Conservation (phyloP, 164 flowering plant genomes). For the Chimonanthus salicifolius region DNA sequence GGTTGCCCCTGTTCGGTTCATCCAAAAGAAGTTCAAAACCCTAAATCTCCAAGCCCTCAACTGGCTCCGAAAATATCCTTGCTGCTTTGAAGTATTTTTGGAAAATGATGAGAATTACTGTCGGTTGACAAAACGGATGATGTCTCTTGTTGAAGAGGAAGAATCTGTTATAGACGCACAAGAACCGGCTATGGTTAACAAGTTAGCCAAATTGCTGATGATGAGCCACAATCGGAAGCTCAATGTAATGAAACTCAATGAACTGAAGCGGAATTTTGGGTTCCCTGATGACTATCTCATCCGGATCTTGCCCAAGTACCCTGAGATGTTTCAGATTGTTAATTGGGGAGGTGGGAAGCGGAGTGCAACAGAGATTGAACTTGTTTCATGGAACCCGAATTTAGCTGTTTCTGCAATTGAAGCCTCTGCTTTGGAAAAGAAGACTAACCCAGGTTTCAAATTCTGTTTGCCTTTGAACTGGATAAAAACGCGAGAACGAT, state of each 20-base stretch:
- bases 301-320: conserved; percentile 65
- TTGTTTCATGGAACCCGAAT: conserved; percentile 55
- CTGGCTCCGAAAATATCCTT: conserved; percentile 85
- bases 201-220: conserved; percentile 69
- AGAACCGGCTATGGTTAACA: conserved; percentile 51
- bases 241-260: conserved; percentile 69
- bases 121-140: conserved; percentile 72
- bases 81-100: conserved; percentile 68
- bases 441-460: conserved; percentile 47
- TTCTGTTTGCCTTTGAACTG: conserved; percentile 73
- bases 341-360: conserved; percentile 52
- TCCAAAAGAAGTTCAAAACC: conserved; percentile 84
- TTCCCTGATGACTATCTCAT: conserved; percentile 86
- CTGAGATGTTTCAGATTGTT: conserved; percentile 62
- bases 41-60: conserved; percentile 93
- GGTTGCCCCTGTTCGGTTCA: conserved; percentile 37
- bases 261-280: conserved; percentile 69
- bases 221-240: conserved; percentile 59
- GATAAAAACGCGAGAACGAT: conserved; percentile 72
- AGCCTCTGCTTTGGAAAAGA: conserved; percentile 31
- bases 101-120: conserved; percentile 45
- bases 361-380: conserved; percentile 81
- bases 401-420: conserved; percentile 68
- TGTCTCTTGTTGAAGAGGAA: conserved; percentile 76
- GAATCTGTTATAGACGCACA: conserved; percentile 48